Evolutionary conservation across 441 rosid genomes (phyloP).

Genomic region (Sinapis alba): DNA sequence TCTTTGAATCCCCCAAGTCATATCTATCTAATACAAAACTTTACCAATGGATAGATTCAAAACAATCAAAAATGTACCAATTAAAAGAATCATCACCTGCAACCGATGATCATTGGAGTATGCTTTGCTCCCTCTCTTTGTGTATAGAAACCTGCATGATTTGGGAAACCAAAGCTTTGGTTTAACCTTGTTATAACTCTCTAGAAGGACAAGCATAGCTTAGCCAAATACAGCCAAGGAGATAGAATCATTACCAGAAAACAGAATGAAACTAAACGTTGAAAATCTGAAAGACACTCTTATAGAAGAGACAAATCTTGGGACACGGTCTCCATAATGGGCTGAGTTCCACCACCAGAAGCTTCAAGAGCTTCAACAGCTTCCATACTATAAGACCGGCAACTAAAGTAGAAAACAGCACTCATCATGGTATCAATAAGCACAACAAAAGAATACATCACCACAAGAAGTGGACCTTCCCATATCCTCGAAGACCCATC

Average conservation of each 20-base stretch:
- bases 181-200: neutral
- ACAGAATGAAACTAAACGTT: neutral
- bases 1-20: neutral
- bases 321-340: constrained; percentile 22
- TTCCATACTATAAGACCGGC: constrained; percentile 56
- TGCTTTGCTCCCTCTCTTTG: constrained; percentile 79
- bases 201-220: neutral
- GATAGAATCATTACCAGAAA: neutral
- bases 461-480: constrained; percentile 88
- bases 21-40: neutral
- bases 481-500: constrained; percentile 91
- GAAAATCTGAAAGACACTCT: neutral
- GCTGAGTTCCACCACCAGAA: constrained; percentile 19
- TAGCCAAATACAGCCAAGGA: neutral
- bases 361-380: constrained; percentile 38
- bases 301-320: constrained; percentile 27
- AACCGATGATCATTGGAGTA: constrained; percentile 63
- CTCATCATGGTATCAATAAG: constrained; percentile 88
- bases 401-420: constrained; percentile 87
- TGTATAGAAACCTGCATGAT: constrained; percentile 64
- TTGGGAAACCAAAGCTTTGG: neutral
- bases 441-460: constrained; percentile 85
- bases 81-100: constrained; percentile 50
- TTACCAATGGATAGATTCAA: neutral
- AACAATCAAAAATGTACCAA: neutral